Base-by-base conservation (phyloP, 257 asterid species). In the Jacaranda copaia region DNA sequence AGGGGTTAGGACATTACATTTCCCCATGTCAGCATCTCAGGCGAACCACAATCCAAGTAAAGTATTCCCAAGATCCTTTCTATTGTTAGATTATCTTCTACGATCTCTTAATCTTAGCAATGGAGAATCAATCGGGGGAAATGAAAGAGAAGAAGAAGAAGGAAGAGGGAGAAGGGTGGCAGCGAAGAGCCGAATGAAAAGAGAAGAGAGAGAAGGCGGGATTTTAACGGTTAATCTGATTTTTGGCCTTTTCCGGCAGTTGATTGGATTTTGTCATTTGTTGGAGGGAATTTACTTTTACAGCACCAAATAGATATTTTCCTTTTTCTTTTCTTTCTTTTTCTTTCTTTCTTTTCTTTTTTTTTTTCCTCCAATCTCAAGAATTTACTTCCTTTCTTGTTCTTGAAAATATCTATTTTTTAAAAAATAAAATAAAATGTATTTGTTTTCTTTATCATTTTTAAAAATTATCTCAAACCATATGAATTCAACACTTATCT, bases 31-130 rank as follows among this genome's bases (percentile, higher is more conserved):
- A 40, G 45, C 45, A 40, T 25, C 45, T 4, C 5, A 40, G 45
- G 45, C 8, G 15, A 53, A 32, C 76, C 42, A 55, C 62, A 25
- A 64, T 79, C 39, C 69, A 42, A 49, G 16, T 42, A 13, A 13
- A 68, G 56, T n/a, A 74, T 72, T 61, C 45, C 32, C 58, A 2
- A 14, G 15, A 48, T 52, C 13, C 19, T 14, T 11, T 55, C 5
- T 49, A 35, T n/a, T 32, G 10, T 39, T 72, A 35, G 11, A 20
- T 72, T 65, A 2, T 46, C 58, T 79, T 56, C 70, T 0, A n/a
- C 51, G 70, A 68, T 77, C 75, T 62, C 70, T 59, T 73, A 58
- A 68, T 77, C 70, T 77, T 67, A 53, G 6, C 16, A 55, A 38
- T 36, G 73, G 65, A 25, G 46, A 12, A 59, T 59, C 9, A 20